phyloP scores from a whole-genome alignment of 2,329 filamentous ascomycete species.

The Sporothrix dimorphospora region DNA sequence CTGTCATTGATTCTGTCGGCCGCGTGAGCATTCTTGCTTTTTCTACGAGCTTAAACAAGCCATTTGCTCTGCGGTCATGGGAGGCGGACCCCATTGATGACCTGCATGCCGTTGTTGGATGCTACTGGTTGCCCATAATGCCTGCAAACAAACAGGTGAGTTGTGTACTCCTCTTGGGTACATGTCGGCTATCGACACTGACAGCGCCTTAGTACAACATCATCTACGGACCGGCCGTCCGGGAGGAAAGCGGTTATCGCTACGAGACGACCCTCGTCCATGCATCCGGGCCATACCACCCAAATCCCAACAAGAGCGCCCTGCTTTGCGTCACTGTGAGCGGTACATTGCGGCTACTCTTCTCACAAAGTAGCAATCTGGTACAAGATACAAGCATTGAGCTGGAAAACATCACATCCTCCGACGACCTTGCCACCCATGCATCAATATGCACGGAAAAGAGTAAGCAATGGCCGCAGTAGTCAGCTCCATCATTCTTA shows the following conservation, averaged over 20 bases:
- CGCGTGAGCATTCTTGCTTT: constrained; percentile 75
- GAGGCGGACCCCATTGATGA: constrained; percentile 73
- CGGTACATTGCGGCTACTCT: constrained; percentile 75
- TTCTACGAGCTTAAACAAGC: constrained; percentile 71
- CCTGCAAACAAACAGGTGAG: constrained; percentile 49
- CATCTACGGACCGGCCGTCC: constrained; percentile 65
- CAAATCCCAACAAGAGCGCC: constrained; percentile 69
- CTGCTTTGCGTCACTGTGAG: constrained; percentile 76
- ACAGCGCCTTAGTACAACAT: constrained; percentile 48
- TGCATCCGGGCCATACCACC: constrained; percentile 73
- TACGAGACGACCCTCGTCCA: constrained; percentile 70
- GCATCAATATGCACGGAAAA: constrained; percentile 75
- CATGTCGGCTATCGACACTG: neutral
- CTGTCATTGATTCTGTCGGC: constrained; percentile 78
- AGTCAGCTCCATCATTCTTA: neutral
- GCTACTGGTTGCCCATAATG: constrained; percentile 78
- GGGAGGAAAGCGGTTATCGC: constrained; percentile 64
- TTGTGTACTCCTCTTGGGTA: neutral
- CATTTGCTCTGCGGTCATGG: constrained; percentile 64
- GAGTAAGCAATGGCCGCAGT: constrained; percentile 51
- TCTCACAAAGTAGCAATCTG: constrained; percentile 71
- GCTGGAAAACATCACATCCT: constrained; percentile 71
- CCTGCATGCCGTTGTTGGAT: constrained; percentile 75
- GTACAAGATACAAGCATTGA: constrained; percentile 75
- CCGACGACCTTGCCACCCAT: constrained; percentile 78